phyloP scores from a whole-genome alignment of 768 basidiomycete species.

The Fibroporia radiculosa region DNA sequence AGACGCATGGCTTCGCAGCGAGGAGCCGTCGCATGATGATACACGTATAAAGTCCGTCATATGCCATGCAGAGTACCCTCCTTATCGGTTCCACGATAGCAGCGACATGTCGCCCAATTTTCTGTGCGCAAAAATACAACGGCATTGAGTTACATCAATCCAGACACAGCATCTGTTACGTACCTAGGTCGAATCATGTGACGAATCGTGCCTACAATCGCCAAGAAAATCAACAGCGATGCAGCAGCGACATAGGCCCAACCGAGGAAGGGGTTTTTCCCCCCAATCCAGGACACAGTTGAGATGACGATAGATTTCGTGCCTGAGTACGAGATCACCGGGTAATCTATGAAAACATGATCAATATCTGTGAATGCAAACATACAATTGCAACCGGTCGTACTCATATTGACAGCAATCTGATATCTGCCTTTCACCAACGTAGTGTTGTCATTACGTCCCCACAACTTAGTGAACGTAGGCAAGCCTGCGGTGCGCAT shows the following conservation, averaged over 20 bases:
- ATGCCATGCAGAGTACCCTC: neutral
- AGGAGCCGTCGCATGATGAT: constrained; percentile 1
- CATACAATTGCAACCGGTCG: constrained; percentile 27
- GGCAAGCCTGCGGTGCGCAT: constrained; percentile 98
- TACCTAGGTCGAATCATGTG: constrained; percentile 92
- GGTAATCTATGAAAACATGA: constrained; percentile 53
- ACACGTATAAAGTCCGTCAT: constrained; percentile 1
- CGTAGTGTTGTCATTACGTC: constrained; percentile 73
- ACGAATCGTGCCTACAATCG: constrained; percentile 80
- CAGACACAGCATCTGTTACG: too few relatives aligned
- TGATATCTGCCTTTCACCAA: constrained; percentile 71
- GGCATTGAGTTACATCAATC: neutral
- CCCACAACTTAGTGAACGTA: constrained; percentile 94
- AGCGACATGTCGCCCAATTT: constrained; percentile 83
- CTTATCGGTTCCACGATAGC: constrained; percentile 75
- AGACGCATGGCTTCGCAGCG: neutral
- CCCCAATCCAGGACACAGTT: constrained; percentile 97
- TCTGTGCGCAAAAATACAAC: too few relatives aligned
- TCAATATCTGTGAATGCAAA: neutral
- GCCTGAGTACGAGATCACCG: constrained; percentile 83
- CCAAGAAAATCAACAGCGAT: constrained; percentile 79
- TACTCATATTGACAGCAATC: constrained; percentile 76
- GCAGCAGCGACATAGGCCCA: constrained; percentile 96
- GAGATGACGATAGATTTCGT: constrained; percentile 97
- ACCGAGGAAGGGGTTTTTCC: constrained; percentile 96